A percentile compares a stretch with the other conserved stretches of the same genome.
These are phyloP conservation scores for Candida pseudoviswanathii DNA, from an alignment of 1,139 yeast species.

Conservation along the genomic window DNA sequence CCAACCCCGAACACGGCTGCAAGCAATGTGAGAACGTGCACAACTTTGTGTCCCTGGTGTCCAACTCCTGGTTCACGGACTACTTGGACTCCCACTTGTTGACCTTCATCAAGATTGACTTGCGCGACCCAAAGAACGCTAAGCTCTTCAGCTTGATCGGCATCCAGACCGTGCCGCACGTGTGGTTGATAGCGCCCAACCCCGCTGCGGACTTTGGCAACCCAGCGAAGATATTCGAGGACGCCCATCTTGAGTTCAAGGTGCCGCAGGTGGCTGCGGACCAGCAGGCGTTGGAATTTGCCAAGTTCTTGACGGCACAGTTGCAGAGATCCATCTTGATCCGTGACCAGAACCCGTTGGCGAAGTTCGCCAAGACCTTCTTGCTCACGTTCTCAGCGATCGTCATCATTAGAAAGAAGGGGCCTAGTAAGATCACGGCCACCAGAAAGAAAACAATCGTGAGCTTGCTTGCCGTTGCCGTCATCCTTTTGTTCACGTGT, in stretches of 20 bases:
- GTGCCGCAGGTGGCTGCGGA: constrained; percentile 28
- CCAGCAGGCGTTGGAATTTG: constrained; percentile 49
- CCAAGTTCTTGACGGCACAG: constrained; percentile 51
- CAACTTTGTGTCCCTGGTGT: constrained; percentile 35
- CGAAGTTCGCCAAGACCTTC: constrained; percentile 50
- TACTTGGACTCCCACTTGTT: constrained; percentile 40
- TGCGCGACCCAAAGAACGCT: constrained; percentile 39
- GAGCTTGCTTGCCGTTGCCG: constrained; percentile 37
- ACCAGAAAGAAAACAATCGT: constrained; percentile 36
- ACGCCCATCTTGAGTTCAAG: constrained; percentile 34
- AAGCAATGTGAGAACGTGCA: constrained; percentile 24
- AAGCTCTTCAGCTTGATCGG: constrained; percentile 39
- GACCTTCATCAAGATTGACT: constrained; percentile 55
- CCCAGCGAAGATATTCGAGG: constrained; percentile 29
- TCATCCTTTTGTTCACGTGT: constrained; percentile 49
- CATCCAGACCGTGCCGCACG: constrained; percentile 57
- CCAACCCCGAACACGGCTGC: constrained; percentile 38
- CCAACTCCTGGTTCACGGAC: constrained; percentile 46
- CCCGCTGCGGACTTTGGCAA: constrained; percentile 18
- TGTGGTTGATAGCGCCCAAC: constrained; percentile 66
- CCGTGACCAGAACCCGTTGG: constrained; percentile 40
- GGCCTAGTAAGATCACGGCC: constrained; percentile 37
- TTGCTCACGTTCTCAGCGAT: constrained; percentile 46
- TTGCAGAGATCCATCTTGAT: constrained; percentile 46
- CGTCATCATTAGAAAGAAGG: constrained; percentile 51